A percentile compares a stretch with the other conserved stretches of the same genome.
phyloP scores from a whole-genome alignment of 306 rosid genomes.

The Cucurbita moschata region DNA sequence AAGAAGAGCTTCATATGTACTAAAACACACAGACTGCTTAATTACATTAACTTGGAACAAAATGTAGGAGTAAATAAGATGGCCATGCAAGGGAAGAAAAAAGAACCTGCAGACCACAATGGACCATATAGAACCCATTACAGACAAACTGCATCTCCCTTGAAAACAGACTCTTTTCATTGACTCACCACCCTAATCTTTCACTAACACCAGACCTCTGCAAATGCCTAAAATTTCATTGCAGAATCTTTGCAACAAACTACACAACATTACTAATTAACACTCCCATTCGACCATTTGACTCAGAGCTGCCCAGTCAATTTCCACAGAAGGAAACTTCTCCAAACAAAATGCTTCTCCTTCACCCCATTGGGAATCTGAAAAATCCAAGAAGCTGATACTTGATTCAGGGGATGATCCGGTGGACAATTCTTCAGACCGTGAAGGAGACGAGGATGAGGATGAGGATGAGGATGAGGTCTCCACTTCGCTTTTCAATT shows the following conservation, averaged over 20 bases:
- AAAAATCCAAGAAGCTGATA: constrained; percentile 38
- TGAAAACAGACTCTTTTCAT: background rate
- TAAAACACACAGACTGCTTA: background rate
- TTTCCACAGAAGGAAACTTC: constrained; percentile 79
- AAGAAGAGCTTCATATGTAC: background rate
- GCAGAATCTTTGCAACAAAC: constrained; percentile 34
- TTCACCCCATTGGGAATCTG: constrained; percentile 36
- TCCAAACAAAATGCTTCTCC: constrained; percentile 37
- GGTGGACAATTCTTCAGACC: constrained; percentile 25
- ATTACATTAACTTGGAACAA: background rate
- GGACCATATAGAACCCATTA: constrained; percentile 1
- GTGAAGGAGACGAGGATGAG: constrained; percentile 15
- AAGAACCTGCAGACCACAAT: background rate
- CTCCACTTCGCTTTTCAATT: constrained; percentile 10
- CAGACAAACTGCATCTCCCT: background rate
- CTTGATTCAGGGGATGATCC: constrained; percentile 57
- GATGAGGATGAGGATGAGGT: background rate
- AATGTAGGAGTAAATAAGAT: background rate
- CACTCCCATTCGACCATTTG: background rate
- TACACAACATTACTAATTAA: background rate
- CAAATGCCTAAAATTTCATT: constrained; percentile 56
- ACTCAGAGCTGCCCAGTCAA: constrained; percentile 60
- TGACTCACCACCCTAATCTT: constrained; percentile 5
- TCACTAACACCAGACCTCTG: constrained; percentile 24
- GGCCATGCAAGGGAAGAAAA: constrained; percentile 6